Percentiles rank a stretch among this genome's conserved stretches.
These are phyloP conservation scores for Asclepias syriaca DNA, from an alignment of 257 asterid genomes.

Conservation along the genomic window DNA sequence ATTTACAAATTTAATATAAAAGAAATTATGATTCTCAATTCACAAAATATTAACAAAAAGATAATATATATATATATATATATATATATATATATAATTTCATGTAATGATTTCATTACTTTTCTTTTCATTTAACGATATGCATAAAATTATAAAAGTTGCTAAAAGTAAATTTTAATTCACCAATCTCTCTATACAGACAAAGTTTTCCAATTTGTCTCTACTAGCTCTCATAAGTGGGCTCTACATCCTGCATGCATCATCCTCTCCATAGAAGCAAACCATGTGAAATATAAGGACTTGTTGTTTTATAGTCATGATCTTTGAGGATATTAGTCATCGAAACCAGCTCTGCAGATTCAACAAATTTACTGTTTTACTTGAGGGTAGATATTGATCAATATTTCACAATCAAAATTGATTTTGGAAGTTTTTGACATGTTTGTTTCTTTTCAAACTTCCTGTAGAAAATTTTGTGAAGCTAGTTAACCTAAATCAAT, in stretches of 20 bases:
- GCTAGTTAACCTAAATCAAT: background rate
- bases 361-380: background rate
- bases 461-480: background rate
- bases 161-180: too few species aligned
- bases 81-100: too few species aligned
- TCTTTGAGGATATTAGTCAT: background rate
- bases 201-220: too few species aligned
- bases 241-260: background rate
- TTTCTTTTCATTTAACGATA: too few species aligned
- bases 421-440: background rate
- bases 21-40: too few species aligned
- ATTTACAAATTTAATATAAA: too few species aligned
- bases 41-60: too few species aligned
- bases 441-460: background rate
- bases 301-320: background rate
- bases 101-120: too few species aligned
- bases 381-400: background rate
- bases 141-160: too few species aligned
- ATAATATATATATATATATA: too few species aligned
- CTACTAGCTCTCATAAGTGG: background rate
- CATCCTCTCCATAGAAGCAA: background rate
- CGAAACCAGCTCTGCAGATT: background rate
- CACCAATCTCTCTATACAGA: too few species aligned
- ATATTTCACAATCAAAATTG: background rate
- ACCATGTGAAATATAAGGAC: background rate